These are phyloP conservation scores for Alternaria metachromatica DNA, from an alignment of 2,329 filamentous ascomycete species.

Conservation along the genomic window DNA sequence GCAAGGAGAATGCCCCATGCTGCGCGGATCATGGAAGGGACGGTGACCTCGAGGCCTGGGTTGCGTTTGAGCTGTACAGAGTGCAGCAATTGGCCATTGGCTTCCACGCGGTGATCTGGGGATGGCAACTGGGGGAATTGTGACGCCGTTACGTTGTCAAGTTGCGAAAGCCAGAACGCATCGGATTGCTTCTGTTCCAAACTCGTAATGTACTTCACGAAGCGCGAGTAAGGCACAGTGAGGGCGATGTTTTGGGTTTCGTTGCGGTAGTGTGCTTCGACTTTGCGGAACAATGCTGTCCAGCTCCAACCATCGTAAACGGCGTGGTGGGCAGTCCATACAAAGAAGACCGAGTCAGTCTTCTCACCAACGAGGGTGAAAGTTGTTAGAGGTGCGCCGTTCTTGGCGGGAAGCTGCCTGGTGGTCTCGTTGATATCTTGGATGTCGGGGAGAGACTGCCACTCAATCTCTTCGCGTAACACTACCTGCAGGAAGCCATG, in stretches of 20 bases:
- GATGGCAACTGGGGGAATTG: constrained; percentile 43
- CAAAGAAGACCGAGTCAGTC: constrained; percentile 30
- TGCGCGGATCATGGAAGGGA: constrained; percentile 50
- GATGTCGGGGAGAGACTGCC: constrained; percentile 25
- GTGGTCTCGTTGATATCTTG: constrained; percentile 36
- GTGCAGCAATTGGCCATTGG: constrained; percentile 35
- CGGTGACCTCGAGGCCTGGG: constrained; percentile 36
- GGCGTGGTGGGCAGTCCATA: constrained; percentile 48
- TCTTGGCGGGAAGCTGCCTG: constrained; percentile 35
- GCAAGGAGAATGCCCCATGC: constrained; percentile 57
- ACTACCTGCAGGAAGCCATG: constrained; percentile 45
- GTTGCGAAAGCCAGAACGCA: constrained; percentile 37
- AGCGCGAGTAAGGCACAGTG: constrained; percentile 39
- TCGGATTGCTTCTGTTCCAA: constrained; percentile 36
- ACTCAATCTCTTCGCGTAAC: constrained; percentile 27
- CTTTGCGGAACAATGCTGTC: constrained; percentile 33
- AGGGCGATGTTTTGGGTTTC: constrained; percentile 3
- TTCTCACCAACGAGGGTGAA: constrained; percentile 16
- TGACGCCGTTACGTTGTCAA: constrained; percentile 35
- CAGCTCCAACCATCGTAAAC: constrained; percentile 48
- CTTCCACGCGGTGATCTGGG: constrained; percentile 40
- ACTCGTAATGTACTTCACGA: constrained; percentile 40
- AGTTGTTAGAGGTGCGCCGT: constrained; percentile 34
- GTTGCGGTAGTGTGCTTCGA: constrained; percentile 32
- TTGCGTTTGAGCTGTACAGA: constrained; percentile 24